Percentiles rank a stretch among this genome's conserved stretches.
Evolutionary conservation across 371 early-diverging fungal species (phyloP).

Genomic region (Haplosporangium sp.): DNA sequence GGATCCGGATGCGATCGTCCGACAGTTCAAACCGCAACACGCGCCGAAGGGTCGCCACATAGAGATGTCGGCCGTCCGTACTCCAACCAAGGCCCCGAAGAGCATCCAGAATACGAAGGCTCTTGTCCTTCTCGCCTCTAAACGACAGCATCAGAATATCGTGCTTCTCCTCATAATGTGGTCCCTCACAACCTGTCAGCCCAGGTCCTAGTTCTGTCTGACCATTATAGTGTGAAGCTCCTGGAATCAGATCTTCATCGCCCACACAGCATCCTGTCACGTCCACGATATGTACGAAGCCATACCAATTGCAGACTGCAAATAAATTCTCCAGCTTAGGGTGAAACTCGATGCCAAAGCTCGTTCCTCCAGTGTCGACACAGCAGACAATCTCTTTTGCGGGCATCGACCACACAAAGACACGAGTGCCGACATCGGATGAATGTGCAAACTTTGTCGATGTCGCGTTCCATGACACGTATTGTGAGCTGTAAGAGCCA

Average conservation of each 20-base stretch:
- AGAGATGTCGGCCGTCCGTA: constrained; percentile 61
- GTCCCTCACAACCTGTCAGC: constrained; percentile 22
- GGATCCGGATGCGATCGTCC: constrained; percentile 23
- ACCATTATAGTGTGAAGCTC: constrained; percentile 9
- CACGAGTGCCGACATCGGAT: constrained; percentile 61
- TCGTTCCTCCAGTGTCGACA: constrained; percentile 64
- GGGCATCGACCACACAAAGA: constrained; percentile 63
- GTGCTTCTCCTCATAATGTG: constrained; percentile 58
- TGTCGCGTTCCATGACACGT: constrained; percentile 66
- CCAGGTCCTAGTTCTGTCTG: constrained; percentile 6
- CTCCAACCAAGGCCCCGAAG: constrained; percentile 72
- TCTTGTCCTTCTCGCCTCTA: constrained; percentile 62
- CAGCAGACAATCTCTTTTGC: constrained; percentile 55
- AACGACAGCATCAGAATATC: constrained; percentile 71
- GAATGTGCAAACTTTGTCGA: constrained; percentile 69
- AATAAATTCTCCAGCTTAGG: constrained; percentile 66
- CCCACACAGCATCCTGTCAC: constrained; percentile 49
- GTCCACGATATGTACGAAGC: constrained; percentile 69
- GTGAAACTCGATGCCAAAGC: constrained; percentile 67
- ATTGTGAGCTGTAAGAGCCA: constrained; percentile 56
- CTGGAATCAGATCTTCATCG: constrained; percentile 32
- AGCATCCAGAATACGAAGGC: constrained; percentile 65
- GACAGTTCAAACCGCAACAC: constrained; percentile 64
- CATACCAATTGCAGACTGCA: constrained; percentile 67
- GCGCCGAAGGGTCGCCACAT: constrained; percentile 66